Conservation (phyloP, 2,329 filamentous ascomycete species). For the Arthrinium phaeospermum region DNA sequence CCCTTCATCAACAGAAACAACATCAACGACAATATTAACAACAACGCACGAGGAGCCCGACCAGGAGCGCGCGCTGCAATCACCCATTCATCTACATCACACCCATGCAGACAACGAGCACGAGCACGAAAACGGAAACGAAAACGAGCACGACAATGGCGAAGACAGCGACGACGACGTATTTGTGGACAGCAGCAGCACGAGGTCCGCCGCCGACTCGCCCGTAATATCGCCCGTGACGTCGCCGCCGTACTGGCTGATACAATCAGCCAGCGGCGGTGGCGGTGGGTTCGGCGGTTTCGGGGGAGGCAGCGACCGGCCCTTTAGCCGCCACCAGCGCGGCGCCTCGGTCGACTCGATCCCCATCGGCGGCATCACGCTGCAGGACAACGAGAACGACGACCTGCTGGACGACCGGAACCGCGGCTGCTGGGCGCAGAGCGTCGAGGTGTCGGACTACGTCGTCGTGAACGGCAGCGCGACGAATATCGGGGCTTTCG, state of each 20-base stretch:
- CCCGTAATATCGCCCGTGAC: conserved; percentile 29
- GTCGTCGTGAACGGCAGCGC: conserved; percentile 62
- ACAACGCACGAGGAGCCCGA: conserved; percentile 1
- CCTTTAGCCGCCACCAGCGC: conserved; percentile 22
- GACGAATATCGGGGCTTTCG: conserved; percentile 80
- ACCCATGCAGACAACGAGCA: background rate
- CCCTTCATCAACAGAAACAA: background rate
- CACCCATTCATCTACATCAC: background rate
- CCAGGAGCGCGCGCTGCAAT: background rate
- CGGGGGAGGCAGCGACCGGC: background rate
- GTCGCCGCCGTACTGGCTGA: conserved; percentile 48
- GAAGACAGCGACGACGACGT: conserved; percentile 16
- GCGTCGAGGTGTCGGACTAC: conserved; percentile 63
- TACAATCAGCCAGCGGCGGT: conserved; percentile 13
- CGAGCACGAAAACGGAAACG: background rate
- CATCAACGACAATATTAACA: background rate
- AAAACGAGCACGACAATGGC: background rate
- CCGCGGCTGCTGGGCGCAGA: conserved; percentile 67
- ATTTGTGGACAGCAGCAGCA: conserved; percentile 16
- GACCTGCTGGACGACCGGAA: conserved; percentile 47
- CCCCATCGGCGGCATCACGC: conserved; percentile 60
- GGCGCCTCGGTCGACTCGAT: conserved; percentile 53
- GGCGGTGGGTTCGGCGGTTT: background rate
- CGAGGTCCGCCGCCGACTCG: conserved; percentile 20
- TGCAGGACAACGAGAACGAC: conserved; percentile 66